Conservation (phyloP, 306 rosid species). For the Delonix regia region DNA sequence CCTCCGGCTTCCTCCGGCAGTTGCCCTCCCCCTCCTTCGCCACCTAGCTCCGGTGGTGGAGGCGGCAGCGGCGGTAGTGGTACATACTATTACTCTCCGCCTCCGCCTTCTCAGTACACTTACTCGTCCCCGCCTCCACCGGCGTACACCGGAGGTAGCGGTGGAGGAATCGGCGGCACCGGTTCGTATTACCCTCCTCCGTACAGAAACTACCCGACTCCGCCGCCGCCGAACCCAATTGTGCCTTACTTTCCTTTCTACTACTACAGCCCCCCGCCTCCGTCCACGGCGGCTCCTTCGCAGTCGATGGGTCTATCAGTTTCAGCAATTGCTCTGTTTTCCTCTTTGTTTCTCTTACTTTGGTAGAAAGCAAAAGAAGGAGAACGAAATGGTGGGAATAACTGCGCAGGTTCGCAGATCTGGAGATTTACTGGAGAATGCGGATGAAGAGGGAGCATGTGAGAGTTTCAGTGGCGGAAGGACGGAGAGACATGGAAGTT, state of each 20-base stretch:
- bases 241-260: slow-evolving; percentile 92
- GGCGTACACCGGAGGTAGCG: slow-evolving; percentile 48
- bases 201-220: slow-evolving; percentile 56
- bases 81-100: slow-evolving; percentile 60
- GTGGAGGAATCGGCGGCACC: slow-evolving; percentile 38
- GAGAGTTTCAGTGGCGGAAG: background rate
- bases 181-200: slow-evolving; percentile 75
- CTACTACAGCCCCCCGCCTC: slow-evolving; percentile 72
- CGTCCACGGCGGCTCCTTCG: slow-evolving; percentile 43
- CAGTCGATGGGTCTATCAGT: slow-evolving; percentile 4
- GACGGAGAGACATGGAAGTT: background rate
- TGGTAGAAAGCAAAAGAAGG: slow-evolving; percentile 35
- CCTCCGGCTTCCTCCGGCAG: slow-evolving; percentile 34
- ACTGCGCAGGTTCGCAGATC: slow-evolving; percentile 72
- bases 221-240: slow-evolving; percentile 98
- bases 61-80: slow-evolving; percentile 15
- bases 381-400: slow-evolving; percentile 34
- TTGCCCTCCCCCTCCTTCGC: slow-evolving; percentile 82
- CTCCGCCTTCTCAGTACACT: slow-evolving; percentile 59
- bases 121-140: slow-evolving; percentile 77
- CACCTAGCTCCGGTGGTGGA: slow-evolving; percentile 52
- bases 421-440: slow-evolving; percentile 37
- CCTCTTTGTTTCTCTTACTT: slow-evolving; percentile 38
- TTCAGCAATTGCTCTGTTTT: slow-evolving; percentile 28
- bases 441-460: background rate